A percentile compares a stretch with the other conserved stretches of the same genome.
Conservation (phyloP, 257 asterid species). For the Gentiana macrophylla region DNA sequence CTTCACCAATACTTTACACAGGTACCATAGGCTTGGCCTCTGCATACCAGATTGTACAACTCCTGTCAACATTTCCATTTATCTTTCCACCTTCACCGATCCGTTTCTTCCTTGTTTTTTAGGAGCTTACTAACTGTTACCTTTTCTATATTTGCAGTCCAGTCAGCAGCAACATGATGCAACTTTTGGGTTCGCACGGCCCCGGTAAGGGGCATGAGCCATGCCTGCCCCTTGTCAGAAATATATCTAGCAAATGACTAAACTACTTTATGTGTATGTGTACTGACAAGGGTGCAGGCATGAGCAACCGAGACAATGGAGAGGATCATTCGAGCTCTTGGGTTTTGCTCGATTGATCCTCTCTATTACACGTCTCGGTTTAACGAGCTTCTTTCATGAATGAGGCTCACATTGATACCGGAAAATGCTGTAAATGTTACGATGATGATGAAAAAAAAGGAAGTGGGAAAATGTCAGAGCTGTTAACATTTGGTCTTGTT, state of each 20-base stretch:
- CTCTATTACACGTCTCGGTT: constrained; percentile 29
- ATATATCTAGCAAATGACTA: constrained; percentile 13
- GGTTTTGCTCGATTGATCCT: constrained; percentile 17
- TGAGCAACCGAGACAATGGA: constrained; percentile 41
- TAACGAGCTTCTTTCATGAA: constrained; percentile 24
- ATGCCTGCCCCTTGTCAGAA: constrained; percentile 63
- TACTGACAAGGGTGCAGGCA: constrained; percentile 83
- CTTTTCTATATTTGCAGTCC: constrained; percentile 33
- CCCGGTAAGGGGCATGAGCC: constrained; percentile 98
- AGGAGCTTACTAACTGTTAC: neutral
- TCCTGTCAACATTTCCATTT: no score
- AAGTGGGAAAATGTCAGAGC: constrained; percentile 25
- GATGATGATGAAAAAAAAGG: constrained; percentile 30
- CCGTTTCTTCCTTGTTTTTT: no score
- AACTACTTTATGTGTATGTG: constrained; percentile 30
- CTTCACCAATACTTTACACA: constrained; percentile 74
- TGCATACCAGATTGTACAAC: neutral
- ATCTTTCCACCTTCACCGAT: no score
- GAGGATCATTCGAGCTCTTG: constrained; percentile 21
- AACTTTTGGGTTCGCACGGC: constrained; percentile 90
- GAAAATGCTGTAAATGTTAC: constrained; percentile 26
- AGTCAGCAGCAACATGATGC: constrained; percentile 64
- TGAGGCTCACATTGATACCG: constrained; percentile 34
- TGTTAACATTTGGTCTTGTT: constrained; percentile 8
- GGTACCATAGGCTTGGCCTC: constrained; percentile 30